Percentiles rank a stretch among this genome's conserved stretches.
Conservation (phyloP, 768 basidiomycete genomes). For the Lyophyllum atratum region DNA sequence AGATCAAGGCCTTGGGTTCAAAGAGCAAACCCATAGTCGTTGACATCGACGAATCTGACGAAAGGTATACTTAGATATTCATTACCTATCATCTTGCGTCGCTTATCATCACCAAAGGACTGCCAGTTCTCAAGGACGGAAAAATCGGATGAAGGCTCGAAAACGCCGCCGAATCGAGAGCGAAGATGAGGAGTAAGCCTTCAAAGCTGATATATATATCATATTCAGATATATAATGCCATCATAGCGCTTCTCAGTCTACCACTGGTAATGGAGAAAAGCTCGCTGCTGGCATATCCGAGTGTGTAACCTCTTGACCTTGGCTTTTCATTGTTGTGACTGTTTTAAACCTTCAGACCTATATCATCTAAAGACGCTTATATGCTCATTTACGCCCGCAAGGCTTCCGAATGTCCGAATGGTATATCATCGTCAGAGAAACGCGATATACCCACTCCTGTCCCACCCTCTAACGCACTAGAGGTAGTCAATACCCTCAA, state of each 20-base stretch:
- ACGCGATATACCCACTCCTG: background rate
- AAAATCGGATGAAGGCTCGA: constrained; percentile 40
- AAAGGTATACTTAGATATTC: constrained; percentile 14
- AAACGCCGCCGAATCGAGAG: constrained; percentile 60
- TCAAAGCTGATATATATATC: background rate
- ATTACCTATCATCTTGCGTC: background rate
- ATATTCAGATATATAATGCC: background rate
- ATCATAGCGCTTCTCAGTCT: background rate
- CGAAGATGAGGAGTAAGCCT: constrained; percentile 45
- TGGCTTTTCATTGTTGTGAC: background rate
- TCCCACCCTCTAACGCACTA: constrained; percentile 57
- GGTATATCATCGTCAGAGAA: background rate
- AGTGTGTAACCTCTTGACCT: background rate
- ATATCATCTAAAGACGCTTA: constrained; percentile 87
- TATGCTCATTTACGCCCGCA: constrained; percentile 87
- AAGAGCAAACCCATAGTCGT: constrained; percentile 30
- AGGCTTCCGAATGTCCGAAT: constrained; percentile 13
- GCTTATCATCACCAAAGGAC: constrained; percentile 19
- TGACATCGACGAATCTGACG: constrained; percentile 25
- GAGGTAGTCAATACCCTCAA: constrained; percentile 59
- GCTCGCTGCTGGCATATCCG: background rate
- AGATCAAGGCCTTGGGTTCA: constrained; percentile 53
- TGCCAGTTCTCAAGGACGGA: constrained; percentile 32
- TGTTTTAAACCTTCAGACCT: constrained; percentile 32
- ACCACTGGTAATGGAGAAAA: background rate